A percentile compares a stretch with the other conserved stretches of the same genome.
Conservation (phyloP, 1,284 basidiomycete species). For the Exsudoporus floridanus region DNA sequence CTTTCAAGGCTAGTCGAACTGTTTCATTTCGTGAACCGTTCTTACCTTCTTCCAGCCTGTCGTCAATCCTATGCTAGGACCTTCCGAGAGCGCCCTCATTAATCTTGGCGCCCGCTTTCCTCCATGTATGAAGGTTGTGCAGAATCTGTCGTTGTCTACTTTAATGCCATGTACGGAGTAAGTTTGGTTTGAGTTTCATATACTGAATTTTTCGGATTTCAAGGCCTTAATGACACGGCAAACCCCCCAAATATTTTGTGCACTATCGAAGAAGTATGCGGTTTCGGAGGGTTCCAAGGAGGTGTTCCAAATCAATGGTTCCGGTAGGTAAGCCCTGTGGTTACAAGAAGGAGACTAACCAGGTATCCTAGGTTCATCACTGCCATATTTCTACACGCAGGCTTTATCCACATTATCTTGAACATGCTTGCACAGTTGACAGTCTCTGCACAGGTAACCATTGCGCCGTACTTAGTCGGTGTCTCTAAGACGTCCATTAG, state of each 20-base stretch:
- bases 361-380: constrained; percentile 66
- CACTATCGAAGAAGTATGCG: constrained; percentile 81
- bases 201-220: constrained; percentile 7
- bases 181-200: constrained; percentile 1
- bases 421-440: constrained; percentile 90
- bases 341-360: constrained; percentile 3
- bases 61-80: constrained; percentile 92
- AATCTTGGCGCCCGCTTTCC: constrained; percentile 92
- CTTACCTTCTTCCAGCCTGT: constrained; percentile 49
- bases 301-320: constrained; percentile 82
- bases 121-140: constrained; percentile 79
- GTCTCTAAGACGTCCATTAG: constrained; percentile 37
- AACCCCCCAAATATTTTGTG: constrained; percentile 73
- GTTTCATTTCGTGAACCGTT: background rate
- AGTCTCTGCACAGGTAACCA: constrained; percentile 69
- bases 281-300: constrained; percentile 79
- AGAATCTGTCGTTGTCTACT: constrained; percentile 58
- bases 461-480: background rate
- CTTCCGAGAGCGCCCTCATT: constrained; percentile 82
- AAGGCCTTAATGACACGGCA: constrained; percentile 74
- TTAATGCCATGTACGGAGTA: constrained; percentile 59
- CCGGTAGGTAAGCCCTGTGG: constrained; percentile 45
- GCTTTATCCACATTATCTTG: constrained; percentile 82
- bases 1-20: constrained; percentile 62
- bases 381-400: constrained; percentile 90